Conservation (phyloP, 1,284 basidiomycete genomes). For the Boletellus deceptivus region DNA sequence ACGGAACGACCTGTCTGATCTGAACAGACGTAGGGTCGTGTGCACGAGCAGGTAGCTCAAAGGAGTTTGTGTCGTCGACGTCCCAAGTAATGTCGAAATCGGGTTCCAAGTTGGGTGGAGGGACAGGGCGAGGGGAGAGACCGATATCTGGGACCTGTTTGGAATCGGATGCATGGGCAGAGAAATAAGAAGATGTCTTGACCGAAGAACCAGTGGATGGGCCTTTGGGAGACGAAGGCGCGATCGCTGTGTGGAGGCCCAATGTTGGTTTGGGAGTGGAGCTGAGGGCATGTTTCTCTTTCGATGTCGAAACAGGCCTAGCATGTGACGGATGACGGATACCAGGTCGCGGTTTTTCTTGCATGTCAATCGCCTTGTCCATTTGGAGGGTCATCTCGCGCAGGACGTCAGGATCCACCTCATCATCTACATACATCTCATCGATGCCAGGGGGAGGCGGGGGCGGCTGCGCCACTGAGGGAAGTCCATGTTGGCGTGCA, state of each 20-base stretch:
- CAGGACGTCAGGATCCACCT: conserved; percentile 30
- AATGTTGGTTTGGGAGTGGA: conserved; percentile 1
- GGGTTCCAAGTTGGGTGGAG: background rate
- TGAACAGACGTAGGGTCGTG: background rate
- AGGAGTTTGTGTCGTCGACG: conserved; percentile 7
- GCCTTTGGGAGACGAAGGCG: conserved; percentile 15
- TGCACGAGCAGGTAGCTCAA: background rate
- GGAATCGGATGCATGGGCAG: conserved; percentile 1
- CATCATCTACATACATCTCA: conserved; percentile 28
- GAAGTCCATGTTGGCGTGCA: conserved; percentile 9
- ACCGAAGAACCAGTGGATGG: conserved; percentile 1
- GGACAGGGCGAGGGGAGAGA: conserved; percentile 23
- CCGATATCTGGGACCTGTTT: conserved; percentile 26
- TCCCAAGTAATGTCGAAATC: conserved; percentile 16
- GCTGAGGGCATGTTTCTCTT: background rate
- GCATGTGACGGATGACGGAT: background rate
- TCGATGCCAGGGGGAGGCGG: conserved; percentile 15
- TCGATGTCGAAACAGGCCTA: conserved; percentile 4
- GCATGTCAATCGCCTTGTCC: conserved; percentile 13
- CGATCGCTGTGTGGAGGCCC: background rate
- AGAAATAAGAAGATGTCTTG: conserved; percentile 25
- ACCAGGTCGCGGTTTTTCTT: background rate
- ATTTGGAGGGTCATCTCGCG: conserved; percentile 24
- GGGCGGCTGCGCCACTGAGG: conserved; percentile 4
- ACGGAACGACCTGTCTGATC: background rate